A percentile compares a stretch with the other conserved stretches of the same genome.
Conservation (phyloP, 345 rosid species). For the Ceriops zippeliana region DNA sequence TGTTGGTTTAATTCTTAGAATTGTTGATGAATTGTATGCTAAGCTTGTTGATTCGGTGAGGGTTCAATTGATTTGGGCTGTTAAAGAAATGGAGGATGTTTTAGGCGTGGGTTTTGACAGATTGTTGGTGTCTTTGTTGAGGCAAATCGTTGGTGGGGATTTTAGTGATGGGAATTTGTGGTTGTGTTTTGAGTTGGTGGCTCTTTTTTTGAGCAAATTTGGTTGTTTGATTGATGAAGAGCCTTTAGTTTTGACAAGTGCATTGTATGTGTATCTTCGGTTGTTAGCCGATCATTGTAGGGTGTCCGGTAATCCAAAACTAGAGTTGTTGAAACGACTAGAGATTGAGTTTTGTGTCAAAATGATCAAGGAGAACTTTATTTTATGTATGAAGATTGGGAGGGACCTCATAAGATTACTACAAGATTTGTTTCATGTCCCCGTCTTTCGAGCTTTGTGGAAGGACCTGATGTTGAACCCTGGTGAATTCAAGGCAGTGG, state of each 20-base stretch:
- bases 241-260: constrained; percentile 55
- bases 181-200: constrained; percentile 68
- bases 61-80: constrained; percentile 57
- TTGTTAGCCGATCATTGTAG: constrained; percentile 73
- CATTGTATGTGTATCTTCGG: constrained; percentile 59
- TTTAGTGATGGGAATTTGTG: constrained; percentile 62
- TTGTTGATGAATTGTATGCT: constrained; percentile 50
- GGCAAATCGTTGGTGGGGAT: constrained; percentile 73
- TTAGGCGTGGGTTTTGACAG: constrained; percentile 51
- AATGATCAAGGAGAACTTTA: constrained; percentile 67
- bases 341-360: constrained; percentile 70
- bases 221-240: constrained; percentile 52
- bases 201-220: constrained; percentile 46
- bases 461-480: constrained; percentile 52
- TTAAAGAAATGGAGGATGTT: constrained; percentile 62
- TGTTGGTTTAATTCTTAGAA: constrained; percentile 35
- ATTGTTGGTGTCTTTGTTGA: constrained; percentile 47
- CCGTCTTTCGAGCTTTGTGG: constrained; percentile 58
- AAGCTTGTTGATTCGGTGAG: constrained; percentile 57
- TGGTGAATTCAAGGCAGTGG: constrained; percentile 32
- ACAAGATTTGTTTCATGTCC: constrained; percentile 74
- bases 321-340: constrained; percentile 45
- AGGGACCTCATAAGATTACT: constrained; percentile 67
- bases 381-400: constrained; percentile 61
- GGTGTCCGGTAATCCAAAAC: constrained; percentile 19